Conservation (phyloP, 2,329 filamentous ascomycete species). For the Aspergillus calidoustus region DNA sequence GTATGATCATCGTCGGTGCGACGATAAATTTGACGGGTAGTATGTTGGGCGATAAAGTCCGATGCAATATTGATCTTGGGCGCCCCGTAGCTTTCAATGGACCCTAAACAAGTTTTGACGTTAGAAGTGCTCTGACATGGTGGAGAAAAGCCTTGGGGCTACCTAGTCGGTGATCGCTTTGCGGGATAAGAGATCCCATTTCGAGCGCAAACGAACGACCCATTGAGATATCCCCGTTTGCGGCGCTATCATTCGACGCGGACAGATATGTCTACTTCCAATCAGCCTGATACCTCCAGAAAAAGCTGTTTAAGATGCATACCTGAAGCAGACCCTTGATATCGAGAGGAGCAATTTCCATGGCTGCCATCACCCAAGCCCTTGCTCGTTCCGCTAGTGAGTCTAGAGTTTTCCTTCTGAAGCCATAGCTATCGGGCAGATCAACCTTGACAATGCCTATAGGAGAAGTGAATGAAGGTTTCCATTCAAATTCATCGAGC, state of each 20-base stretch:
- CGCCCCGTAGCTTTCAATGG: slow-evolving; percentile 75
- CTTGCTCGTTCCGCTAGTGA: slow-evolving; percentile 76
- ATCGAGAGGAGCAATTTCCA: slow-evolving; percentile 86
- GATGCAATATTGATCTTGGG: slow-evolving; percentile 87
- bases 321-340: slow-evolving; percentile 85
- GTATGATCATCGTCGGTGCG: slow-evolving; percentile 74
- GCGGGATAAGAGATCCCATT: slow-evolving; percentile 84
- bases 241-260: slow-evolving; percentile 88
- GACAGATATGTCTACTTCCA: slow-evolving; percentile 79
- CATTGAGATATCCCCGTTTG: slow-evolving; percentile 88
- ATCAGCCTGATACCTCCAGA: background rate
- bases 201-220: slow-evolving; percentile 94
- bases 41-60: slow-evolving; percentile 96
- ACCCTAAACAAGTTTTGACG: slow-evolving; percentile 42
- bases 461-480: slow-evolving; percentile 76
- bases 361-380: slow-evolving; percentile 77
- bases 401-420: slow-evolving; percentile 79
- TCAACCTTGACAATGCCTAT: slow-evolving; percentile 81
- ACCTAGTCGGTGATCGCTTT: slow-evolving; percentile 81
- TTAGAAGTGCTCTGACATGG: background rate
- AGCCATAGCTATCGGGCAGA: slow-evolving; percentile 89
- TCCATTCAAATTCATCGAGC: slow-evolving; percentile 89
- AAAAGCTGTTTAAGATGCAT: slow-evolving; percentile 12
- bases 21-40: slow-evolving; percentile 92
- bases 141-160: slow-evolving; percentile 11